Conservation (phyloP, 2,329 filamentous ascomycete genomes). For the Aspergillus aculeatus region DNA sequence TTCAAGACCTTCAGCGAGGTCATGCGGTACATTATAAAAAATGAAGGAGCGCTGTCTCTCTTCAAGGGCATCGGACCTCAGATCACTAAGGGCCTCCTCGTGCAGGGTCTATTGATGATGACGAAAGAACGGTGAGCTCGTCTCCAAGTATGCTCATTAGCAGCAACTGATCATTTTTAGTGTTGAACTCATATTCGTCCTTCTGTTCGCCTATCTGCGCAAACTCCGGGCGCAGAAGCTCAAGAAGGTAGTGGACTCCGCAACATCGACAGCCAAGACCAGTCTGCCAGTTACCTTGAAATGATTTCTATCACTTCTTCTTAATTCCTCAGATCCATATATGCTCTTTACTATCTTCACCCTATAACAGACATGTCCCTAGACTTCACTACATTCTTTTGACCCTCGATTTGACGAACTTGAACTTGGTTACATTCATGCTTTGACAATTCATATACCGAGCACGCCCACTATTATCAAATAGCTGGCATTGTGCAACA, state of each 20-base stretch:
- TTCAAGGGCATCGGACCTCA: conserved; percentile 98
- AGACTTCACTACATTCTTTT: background rate
- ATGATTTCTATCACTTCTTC: conserved; percentile 27
- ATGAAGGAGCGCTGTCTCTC: conserved; percentile 78
- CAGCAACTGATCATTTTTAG: conserved; percentile 44
- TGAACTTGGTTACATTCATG: background rate
- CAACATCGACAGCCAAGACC: conserved; percentile 61
- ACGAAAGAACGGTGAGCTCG: conserved; percentile 79
- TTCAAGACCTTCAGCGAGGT: conserved; percentile 94
- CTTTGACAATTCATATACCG: background rate
- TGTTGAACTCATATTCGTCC: conserved; percentile 83
- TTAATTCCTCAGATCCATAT: background rate
- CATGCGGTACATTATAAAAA: conserved; percentile 87
- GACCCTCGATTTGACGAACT: background rate
- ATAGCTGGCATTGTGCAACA: background rate
- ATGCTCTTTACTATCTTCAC: too few species aligned
- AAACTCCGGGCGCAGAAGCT: conserved; percentile 69
- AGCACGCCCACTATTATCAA: background rate
- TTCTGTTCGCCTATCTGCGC: conserved; percentile 79
- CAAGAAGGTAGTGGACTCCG: conserved; percentile 63
- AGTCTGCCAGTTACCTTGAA: conserved; percentile 50
- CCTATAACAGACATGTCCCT: background rate
- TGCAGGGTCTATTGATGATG: conserved; percentile 98
- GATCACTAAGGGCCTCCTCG: conserved; percentile 85
- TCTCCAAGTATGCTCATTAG: background rate